A percentile compares a stretch with the other conserved stretches of the same genome.
phyloP scores from a whole-genome alignment of 2,329 filamentous ascomycete genomes.

The Westerdykella sp. region DNA sequence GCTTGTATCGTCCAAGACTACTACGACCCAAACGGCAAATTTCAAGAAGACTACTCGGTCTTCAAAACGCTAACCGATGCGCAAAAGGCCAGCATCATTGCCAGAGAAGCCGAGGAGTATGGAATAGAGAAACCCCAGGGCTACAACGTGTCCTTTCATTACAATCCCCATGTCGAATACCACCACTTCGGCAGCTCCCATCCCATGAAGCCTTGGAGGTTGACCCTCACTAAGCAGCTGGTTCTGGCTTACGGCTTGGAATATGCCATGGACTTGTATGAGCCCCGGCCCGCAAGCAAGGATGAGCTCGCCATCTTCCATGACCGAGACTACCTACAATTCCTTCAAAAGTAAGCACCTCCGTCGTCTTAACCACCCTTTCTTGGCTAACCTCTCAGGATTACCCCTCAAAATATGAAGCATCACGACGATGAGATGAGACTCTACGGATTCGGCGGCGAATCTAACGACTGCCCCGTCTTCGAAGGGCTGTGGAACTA shows the following conservation, averaged over 20 bases:
- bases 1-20: conserved; percentile 31
- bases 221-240: conserved; percentile 90
- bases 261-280: conserved; percentile 92
- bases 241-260: conserved; percentile 94
- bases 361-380: not conserved
- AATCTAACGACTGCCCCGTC: conserved; percentile 74
- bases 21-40: conserved; percentile 24
- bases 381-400: conserved; percentile 13
- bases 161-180: conserved; percentile 88
- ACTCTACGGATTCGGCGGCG: conserved; percentile 75
- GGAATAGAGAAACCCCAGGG: conserved; percentile 75
- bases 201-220: conserved; percentile 98
- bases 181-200: conserved; percentile 96
- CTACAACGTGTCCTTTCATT: conserved; percentile 90
- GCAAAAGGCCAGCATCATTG: conserved; percentile 47
- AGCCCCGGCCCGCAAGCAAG: conserved; percentile 74
- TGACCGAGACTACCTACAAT: conserved; percentile 82
- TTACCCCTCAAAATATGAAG: conserved; percentile 45
- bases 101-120: conserved; percentile 51
- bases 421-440: conserved; percentile 39
- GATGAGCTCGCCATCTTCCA: conserved; percentile 87
- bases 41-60: conserved; percentile 20
- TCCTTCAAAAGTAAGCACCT: conserved; percentile 50
- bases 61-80: conserved; percentile 29
- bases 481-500: conserved; percentile 96